Evolutionary conservation across 2,329 filamentous ascomycete species (phyloP).

Genomic region (Calonectria ilicicola): DNA sequence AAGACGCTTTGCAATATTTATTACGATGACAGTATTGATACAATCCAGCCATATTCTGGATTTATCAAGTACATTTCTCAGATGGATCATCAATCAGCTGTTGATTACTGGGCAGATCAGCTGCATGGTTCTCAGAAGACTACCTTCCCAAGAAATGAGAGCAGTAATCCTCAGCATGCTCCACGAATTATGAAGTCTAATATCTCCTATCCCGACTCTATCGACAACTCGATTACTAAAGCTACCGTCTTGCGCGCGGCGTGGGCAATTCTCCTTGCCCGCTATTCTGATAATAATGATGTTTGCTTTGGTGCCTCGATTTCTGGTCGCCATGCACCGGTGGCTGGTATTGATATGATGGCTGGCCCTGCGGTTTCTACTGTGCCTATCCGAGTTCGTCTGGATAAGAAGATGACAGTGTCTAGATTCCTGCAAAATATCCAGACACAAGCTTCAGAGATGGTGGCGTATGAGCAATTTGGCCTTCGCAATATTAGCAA

Average conservation of each 20-base stretch:
- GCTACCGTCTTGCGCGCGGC: slow-evolving; percentile 51
- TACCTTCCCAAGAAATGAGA: background rate
- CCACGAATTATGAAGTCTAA: background rate
- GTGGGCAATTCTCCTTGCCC: slow-evolving; percentile 61
- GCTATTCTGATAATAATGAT: slow-evolving; percentile 50
- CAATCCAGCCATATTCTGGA: background rate
- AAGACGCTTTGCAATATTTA: background rate
- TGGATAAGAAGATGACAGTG: slow-evolving; percentile 45
- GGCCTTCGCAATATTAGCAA: slow-evolving; percentile 36
- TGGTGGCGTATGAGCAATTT: slow-evolving; percentile 31
- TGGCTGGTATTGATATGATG: slow-evolving; percentile 37
- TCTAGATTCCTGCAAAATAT: slow-evolving; percentile 54
- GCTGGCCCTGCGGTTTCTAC: slow-evolving; percentile 49
- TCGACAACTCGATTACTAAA: slow-evolving; percentile 54
- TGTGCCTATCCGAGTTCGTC: slow-evolving; percentile 36
- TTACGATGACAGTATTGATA: background rate
- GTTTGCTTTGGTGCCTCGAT: slow-evolving; percentile 57
- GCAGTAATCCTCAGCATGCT: background rate
- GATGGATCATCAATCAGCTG: background rate
- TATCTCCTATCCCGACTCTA: slow-evolving; percentile 54
- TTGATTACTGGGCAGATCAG: background rate
- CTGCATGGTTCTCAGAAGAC: background rate
- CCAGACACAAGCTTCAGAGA: slow-evolving; percentile 25
- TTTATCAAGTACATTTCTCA: slow-evolving; percentile 3
- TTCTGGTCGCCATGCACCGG: slow-evolving; percentile 49